phyloP scores from a whole-genome alignment of 2,329 filamentous ascomycete species.

The Exserohilum turcica region DNA sequence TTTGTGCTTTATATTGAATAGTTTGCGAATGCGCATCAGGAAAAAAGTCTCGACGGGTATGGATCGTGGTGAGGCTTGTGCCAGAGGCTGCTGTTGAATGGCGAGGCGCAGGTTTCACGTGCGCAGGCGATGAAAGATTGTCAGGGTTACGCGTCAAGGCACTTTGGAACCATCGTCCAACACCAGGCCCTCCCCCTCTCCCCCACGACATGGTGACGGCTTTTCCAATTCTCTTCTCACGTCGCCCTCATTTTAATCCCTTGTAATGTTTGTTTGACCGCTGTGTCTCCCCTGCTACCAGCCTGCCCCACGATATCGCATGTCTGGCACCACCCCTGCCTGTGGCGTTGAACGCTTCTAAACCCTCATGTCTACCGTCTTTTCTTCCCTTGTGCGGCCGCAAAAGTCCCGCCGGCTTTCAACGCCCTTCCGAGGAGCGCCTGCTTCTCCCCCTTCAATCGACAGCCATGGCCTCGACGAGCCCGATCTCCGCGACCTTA shows the following conservation, averaged over 20 bases:
- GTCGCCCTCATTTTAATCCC: conserved; percentile 3
- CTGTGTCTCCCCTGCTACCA: background rate
- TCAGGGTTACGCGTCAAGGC: conserved; percentile 24
- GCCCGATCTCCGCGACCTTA: conserved; percentile 70
- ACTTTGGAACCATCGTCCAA: conserved; percentile 5
- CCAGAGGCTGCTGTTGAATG: background rate
- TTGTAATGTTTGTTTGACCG: conserved; percentile 23
- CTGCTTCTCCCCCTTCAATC: conserved; percentile 6
- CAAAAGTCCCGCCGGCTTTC: conserved; percentile 25
- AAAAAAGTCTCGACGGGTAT: background rate
- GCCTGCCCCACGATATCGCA: conserved; percentile 2
- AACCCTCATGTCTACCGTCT: conserved; percentile 42
- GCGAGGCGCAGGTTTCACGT: conserved; percentile 11
- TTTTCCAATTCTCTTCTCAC: background rate
- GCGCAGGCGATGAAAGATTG: conserved; percentile 14
- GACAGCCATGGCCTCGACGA: conserved; percentile 50
- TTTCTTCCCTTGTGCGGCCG: conserved; percentile 43
- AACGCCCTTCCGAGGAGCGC: conserved; percentile 12
- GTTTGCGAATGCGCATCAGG: background rate
- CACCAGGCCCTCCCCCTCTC: background rate
- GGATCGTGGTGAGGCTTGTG: background rate
- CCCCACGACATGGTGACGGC: conserved; percentile 2
- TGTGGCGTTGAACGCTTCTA: conserved; percentile 14
- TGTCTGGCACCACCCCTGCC: conserved; percentile 6
- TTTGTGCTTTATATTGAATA: background rate